Percentiles rank a stretch among this genome's conserved stretches.
Conservation (phyloP, 73 alveolate species). For the Stentor roeselii region DNA sequence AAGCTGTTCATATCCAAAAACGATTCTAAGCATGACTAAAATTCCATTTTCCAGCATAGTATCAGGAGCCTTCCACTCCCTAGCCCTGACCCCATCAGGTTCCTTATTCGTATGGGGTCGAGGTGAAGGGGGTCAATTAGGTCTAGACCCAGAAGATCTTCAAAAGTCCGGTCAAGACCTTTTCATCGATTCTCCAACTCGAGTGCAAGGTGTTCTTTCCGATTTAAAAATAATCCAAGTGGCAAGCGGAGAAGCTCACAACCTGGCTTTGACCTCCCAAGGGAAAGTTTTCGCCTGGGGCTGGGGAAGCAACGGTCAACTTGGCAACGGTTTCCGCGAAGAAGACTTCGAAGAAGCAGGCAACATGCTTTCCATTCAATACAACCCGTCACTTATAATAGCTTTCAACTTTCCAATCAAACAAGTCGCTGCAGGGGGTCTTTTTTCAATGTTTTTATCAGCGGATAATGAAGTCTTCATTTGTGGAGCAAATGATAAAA, state of each 20-base stretch:
- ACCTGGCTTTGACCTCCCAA: slow-evolving; percentile 63
- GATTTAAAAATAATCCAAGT: slow-evolving; percentile 49
- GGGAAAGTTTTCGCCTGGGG: slow-evolving; percentile 89
- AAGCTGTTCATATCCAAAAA: neutral
- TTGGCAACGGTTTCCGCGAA: slow-evolving; percentile 74
- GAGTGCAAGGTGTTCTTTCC: neutral
- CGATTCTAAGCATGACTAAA: too few species aligned
- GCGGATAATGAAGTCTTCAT: slow-evolving; percentile 76
- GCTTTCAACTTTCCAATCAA: slow-evolving; percentile 33
- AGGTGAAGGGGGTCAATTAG: neutral
- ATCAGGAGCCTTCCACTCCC: neutral
- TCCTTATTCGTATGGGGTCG: neutral
- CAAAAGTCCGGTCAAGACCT: neutral
- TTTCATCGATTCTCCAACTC: neutral
- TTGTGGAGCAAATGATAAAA: slow-evolving; percentile 88
- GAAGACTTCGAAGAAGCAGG: slow-evolving; percentile 66
- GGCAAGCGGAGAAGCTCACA: slow-evolving; percentile 92
- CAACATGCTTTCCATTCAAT: neutral
- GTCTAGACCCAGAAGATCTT: neutral
- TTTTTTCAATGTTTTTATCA: slow-evolving; percentile 70
- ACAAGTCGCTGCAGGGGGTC: slow-evolving; percentile 65
- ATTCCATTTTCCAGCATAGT: too few species aligned
- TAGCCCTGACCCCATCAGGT: neutral
- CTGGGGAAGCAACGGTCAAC: slow-evolving; percentile 47
- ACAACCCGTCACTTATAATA: neutral